phyloP scores from a whole-genome alignment of 1,284 basidiomycete genomes.

The Cutaneotrichosporon mucoides region DNA sequence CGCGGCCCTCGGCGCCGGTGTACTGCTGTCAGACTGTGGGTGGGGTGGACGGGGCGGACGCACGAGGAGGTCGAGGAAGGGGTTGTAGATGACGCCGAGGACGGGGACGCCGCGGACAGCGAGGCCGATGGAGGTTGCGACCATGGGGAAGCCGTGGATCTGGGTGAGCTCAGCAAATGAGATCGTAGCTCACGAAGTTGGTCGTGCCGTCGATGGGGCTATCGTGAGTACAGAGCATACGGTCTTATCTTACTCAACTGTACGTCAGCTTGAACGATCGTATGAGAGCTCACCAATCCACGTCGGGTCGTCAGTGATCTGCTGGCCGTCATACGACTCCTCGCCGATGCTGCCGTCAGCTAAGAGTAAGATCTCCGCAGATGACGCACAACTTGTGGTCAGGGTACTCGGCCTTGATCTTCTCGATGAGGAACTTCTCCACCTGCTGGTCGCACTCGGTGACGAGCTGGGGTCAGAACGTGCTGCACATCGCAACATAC shows the following conservation, averaged over 20 bases:
- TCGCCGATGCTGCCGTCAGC: constrained; percentile 73
- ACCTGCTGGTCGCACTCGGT: constrained; percentile 94
- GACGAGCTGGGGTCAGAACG: constrained; percentile 57
- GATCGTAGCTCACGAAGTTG: constrained; percentile 70
- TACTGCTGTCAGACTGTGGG: constrained; percentile 55
- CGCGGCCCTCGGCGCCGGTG: constrained; percentile 71
- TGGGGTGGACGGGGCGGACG: constrained; percentile 4
- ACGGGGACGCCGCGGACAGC: constrained; percentile 75
- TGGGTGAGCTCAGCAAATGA: constrained; percentile 8
- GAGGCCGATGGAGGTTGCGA: constrained; percentile 85
- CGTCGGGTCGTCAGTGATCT: constrained; percentile 78
- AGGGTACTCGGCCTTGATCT: constrained; percentile 67
- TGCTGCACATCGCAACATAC: constrained; percentile 23
- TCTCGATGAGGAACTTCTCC: constrained; percentile 74
- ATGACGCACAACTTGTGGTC: constrained; percentile 70
- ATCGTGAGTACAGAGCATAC: constrained; percentile 7
- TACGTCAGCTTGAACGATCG: constrained; percentile 14
- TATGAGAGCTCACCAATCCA: constrained; percentile 60
- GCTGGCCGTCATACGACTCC: constrained; percentile 69
- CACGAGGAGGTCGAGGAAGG: constrained; percentile 78
- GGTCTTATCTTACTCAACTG: constrained; percentile 35
- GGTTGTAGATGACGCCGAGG: constrained; percentile 88
- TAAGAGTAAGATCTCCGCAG: background rate
- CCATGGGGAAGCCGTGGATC: constrained; percentile 66
- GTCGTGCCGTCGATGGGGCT: constrained; percentile 60